Percentiles rank a stretch among this genome's conserved stretches.
phyloP scores from a whole-genome alignment of 441 rosid genomes.

The Eruca vesicaria region DNA sequence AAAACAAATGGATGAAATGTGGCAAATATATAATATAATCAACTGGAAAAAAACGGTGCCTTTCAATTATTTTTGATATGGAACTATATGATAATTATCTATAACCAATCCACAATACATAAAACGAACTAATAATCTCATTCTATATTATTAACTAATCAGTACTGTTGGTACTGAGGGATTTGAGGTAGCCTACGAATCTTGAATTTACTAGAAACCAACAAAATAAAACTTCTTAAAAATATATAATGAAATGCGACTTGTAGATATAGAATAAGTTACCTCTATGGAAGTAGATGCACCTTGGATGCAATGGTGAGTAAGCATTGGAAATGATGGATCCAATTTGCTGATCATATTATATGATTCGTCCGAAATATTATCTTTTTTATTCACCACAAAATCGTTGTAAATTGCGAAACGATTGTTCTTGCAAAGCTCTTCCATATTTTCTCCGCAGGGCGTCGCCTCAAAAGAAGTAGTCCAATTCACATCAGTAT shows the following conservation, averaged over 20 bases:
- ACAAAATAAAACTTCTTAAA: not conserved
- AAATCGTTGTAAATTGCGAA: slow-evolving; percentile 4
- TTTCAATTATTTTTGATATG: slow-evolving; percentile 1
- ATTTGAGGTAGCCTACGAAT: not conserved
- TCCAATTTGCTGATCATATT: slow-evolving; percentile 42
- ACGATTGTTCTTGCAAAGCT: slow-evolving; percentile 28
- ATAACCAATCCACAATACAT: not conserved
- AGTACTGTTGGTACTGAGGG: not conserved
- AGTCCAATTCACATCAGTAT: slow-evolving; percentile 12
- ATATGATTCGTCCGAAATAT: slow-evolving; percentile 38
- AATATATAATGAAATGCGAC: not conserved
- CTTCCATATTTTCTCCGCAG: slow-evolving; percentile 33
- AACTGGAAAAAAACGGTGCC: not conserved
- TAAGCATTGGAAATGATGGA: slow-evolving; percentile 35
- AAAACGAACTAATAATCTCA: not conserved
- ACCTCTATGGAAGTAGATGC: slow-evolving; percentile 50
- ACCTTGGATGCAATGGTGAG: slow-evolving; percentile 42
- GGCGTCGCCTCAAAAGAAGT: slow-evolving; percentile 32
- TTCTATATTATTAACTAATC: not conserved
- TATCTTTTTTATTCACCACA: slow-evolving; percentile 29
- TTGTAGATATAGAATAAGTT: slow-evolving; percentile 4
- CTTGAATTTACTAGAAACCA: not conserved
- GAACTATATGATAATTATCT: not conserved
- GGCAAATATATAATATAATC: not conserved
- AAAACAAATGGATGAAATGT: not conserved